phyloP scores from a whole-genome alignment of 108 stramenopile species.

The Fragilaria crotonensis region DNA sequence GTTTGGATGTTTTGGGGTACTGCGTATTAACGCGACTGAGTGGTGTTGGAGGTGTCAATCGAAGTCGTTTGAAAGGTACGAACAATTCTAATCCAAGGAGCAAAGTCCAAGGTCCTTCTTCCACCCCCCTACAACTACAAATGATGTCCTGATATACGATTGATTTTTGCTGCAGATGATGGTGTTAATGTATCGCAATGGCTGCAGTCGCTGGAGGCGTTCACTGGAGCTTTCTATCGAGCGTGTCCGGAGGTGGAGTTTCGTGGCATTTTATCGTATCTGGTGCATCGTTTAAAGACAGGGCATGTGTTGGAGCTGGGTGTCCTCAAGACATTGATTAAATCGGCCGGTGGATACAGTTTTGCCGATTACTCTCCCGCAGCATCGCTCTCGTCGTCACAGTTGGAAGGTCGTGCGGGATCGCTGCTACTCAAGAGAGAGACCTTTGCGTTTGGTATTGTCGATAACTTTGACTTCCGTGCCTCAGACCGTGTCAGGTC shows the following conservation, averaged over 20 bases:
- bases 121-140: background rate
- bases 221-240: constrained; percentile 77
- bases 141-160: background rate
- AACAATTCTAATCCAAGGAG: background rate
- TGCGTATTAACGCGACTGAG: constrained; percentile 63
- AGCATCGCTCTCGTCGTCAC: constrained; percentile 55
- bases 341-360: constrained; percentile 70
- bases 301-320: constrained; percentile 75
- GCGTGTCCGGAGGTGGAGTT: constrained; percentile 69
- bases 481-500: constrained; percentile 40
- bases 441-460: constrained; percentile 82
- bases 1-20: constrained; percentile 83
- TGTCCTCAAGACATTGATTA: constrained; percentile 66
- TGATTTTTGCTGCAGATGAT: constrained; percentile 34
- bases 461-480: constrained; percentile 46
- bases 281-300: constrained; percentile 45
- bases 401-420: constrained; percentile 73
- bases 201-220: constrained; percentile 79
- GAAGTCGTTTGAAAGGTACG: constrained; percentile 69
- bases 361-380: constrained; percentile 79
- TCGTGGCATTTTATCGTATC: constrained; percentile 60
- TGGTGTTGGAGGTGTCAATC: constrained; percentile 35
- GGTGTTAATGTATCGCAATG: constrained; percentile 85
- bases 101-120: background rate
- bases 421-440: constrained; percentile 62